Evolutionary conservation across 164 flowering plant genomes (phyloP).

Genomic region (Vitis amurensis): DNA sequence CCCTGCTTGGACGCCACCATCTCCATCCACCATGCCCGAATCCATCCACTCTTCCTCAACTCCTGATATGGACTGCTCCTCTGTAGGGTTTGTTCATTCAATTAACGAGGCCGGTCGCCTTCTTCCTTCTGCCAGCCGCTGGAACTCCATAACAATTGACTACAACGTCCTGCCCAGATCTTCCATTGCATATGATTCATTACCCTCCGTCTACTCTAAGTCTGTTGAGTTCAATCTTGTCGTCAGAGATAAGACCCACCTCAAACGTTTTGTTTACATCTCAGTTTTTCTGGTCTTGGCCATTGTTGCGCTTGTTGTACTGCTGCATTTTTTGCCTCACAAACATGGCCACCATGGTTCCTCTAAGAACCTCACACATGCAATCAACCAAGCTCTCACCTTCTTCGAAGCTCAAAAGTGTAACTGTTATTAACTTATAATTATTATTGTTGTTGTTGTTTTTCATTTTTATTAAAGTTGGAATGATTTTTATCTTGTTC

Average conservation of each 20-base stretch:
- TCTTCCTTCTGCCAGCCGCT: constrained; percentile 48
- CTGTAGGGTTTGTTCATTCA: constrained; percentile 32
- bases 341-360: constrained; percentile 26
- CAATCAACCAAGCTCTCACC: constrained; percentile 49
- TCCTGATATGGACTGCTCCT: not conserved
- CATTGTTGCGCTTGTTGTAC: constrained; percentile 21
- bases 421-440: constrained; percentile 13
- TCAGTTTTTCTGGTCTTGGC: constrained; percentile 15
- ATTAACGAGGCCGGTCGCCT: constrained; percentile 41
- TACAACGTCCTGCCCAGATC: constrained; percentile 22
- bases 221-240: constrained; percentile 45
- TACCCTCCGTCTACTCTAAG: constrained; percentile 41
- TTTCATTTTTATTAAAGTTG: not conserved
- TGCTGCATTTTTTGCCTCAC: constrained; percentile 33
- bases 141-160: constrained; percentile 51
- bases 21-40: too few species aligned
- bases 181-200: constrained; percentile 17
- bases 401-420: constrained; percentile 81
- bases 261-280: constrained; percentile 38
- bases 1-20: too few species aligned
- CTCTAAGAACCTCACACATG: constrained; percentile 40
- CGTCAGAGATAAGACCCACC: constrained; percentile 28
- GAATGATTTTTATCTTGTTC: not conserved
- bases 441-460: not conserved
- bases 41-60: not conserved